Evolutionary conservation across 1,284 basidiomycete species (phyloP).

Genomic region (Trametes polyzona): DNA sequence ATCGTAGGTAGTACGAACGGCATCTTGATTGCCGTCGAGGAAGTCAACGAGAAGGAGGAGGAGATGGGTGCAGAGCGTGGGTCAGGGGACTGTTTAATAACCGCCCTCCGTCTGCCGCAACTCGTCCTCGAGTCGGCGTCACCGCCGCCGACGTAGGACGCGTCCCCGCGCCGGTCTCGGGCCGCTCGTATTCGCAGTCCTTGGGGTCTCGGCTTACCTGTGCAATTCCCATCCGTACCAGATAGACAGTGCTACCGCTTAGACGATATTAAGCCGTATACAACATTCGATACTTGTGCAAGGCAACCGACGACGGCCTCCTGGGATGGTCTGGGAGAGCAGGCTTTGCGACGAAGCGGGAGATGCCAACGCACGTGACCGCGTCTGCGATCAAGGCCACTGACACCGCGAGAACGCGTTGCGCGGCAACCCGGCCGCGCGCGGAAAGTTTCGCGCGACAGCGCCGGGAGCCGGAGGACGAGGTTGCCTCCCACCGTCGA

Average conservation of each 20-base stretch:
- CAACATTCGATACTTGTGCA: no score
- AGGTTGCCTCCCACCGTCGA: background rate
- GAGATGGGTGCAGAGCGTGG: background rate
- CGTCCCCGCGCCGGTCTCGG: constrained; percentile 12
- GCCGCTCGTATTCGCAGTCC: background rate
- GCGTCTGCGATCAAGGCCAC: constrained; percentile 7
- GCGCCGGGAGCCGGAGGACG: background rate
- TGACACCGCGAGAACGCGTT: constrained; percentile 7
- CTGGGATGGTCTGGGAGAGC: background rate
- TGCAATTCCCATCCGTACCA: no score
- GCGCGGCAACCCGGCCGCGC: background rate
- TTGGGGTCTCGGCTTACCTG: no score
- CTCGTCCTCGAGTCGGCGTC: background rate
- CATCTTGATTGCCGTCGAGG: constrained; percentile 20
- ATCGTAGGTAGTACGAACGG: constrained; percentile 43
- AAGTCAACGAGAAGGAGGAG: background rate
- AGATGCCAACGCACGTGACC: constrained; percentile 21
- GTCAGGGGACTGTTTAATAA: constrained; percentile 3
- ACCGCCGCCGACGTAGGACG: constrained; percentile 13
- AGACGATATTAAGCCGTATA: no score
- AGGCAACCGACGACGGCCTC: background rate
- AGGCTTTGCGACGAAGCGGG: no score
- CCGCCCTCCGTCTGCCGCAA: background rate
- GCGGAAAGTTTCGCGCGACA: background rate
- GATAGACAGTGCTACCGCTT: no score